Evolutionary conservation across 306 rosid genomes (phyloP).

Genomic region (Vigna mungo): DNA sequence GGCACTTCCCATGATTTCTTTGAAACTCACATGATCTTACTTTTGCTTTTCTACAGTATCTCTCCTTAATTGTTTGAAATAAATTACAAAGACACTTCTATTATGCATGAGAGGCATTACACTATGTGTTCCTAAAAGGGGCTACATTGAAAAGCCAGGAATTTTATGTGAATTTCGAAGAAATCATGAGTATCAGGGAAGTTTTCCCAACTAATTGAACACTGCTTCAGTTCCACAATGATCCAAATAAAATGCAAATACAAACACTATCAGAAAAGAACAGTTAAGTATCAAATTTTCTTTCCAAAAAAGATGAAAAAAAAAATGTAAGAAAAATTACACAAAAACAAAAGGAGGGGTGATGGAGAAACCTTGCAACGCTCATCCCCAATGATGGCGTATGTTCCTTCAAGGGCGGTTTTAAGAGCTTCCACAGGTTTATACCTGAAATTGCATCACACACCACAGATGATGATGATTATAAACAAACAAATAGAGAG

Average conservation of each 20-base stretch:
- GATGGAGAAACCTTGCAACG: slow-evolving; percentile 81
- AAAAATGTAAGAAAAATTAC: neutral
- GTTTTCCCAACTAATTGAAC: neutral
- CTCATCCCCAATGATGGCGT: slow-evolving; percentile 83
- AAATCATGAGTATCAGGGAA: neutral
- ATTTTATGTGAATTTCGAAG: neutral
- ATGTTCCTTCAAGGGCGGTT: slow-evolving; percentile 98
- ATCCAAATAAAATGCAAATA: neutral
- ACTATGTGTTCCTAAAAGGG: too few species aligned
- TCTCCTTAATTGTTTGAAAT: neutral
- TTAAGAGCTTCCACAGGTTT: slow-evolving; percentile 90
- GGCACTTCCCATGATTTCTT: neutral
- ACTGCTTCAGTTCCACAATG: slow-evolving; percentile 7
- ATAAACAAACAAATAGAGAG: too few species aligned
- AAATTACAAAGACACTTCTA: neutral
- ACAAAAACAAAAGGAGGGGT: neutral
- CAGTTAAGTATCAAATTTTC: neutral
- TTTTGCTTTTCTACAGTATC: neutral
- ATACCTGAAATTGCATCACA: slow-evolving; percentile 54
- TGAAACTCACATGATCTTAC: neutral
- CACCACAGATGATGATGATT: too few species aligned
- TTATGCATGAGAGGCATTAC: too few species aligned
- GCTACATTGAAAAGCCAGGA: too few species aligned
- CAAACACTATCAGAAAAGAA: slow-evolving; percentile 1
- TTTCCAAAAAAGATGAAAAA: neutral